Evolutionary conservation across 768 basidiomycete species (phyloP).

Genomic region (Russula sp.): DNA sequence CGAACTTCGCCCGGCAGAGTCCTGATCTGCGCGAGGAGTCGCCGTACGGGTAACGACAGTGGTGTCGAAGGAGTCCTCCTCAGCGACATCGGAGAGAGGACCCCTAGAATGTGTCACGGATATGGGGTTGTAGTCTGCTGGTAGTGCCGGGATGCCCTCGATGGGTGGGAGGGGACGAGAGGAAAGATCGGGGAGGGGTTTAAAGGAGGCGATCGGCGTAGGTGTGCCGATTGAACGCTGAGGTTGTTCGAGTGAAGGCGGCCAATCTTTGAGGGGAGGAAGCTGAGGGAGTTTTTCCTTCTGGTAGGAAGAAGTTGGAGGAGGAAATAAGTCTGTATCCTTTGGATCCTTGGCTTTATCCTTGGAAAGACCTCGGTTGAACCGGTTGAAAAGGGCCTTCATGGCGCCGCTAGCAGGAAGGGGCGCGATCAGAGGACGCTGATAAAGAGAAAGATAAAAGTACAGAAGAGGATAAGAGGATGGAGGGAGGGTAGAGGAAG

Average conservation of each 20-base stretch:
- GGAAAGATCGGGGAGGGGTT: slow-evolving; percentile 67
- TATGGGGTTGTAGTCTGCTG: slow-evolving; percentile 25
- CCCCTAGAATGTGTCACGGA: slow-evolving; percentile 22
- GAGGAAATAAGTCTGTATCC: slow-evolving; percentile 25
- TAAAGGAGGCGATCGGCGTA: slow-evolving; percentile 46
- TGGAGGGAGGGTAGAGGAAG: slow-evolving; percentile 16
- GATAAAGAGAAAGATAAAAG: slow-evolving; percentile 21
- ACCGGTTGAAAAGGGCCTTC: slow-evolving; percentile 78
- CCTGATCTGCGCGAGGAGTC: slow-evolving; percentile 26
- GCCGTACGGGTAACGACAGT: slow-evolving; percentile 18
- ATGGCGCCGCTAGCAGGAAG: slow-evolving; percentile 34
- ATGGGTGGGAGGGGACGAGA: slow-evolving; percentile 42
- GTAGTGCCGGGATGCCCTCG: slow-evolving; percentile 34
- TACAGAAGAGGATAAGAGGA: slow-evolving; percentile 15
- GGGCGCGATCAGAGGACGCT: slow-evolving; percentile 13
- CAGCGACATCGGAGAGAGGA: slow-evolving; percentile 20
- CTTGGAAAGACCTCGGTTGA: slow-evolving; percentile 58
- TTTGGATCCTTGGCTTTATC: slow-evolving; percentile 50
- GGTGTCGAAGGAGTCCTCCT: slow-evolving; percentile 20
- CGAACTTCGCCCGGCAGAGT: slow-evolving; percentile 30
- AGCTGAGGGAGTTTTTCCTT: slow-evolving; percentile 56
- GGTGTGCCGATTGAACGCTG: slow-evolving; percentile 15
- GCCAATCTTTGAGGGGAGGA: slow-evolving; percentile 64
- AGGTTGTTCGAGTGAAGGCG: slow-evolving; percentile 29
- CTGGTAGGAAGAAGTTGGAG: slow-evolving; percentile 22